Evolutionary conservation across 441 rosid species (phyloP), one percentile per base, ranked within the genome.

Genomic region (Erodium chrysanthum): DNA sequence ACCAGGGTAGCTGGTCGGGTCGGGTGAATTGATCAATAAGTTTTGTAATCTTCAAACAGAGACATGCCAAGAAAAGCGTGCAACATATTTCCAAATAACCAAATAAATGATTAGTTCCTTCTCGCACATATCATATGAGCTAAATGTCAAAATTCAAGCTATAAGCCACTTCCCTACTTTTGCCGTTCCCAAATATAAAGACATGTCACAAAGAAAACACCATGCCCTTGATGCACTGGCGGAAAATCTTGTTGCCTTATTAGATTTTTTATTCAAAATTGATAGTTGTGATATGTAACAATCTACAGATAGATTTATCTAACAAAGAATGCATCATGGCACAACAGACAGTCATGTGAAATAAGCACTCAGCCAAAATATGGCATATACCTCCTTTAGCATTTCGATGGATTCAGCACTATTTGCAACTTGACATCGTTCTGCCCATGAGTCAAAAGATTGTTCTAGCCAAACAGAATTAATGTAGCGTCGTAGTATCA

Each of bases 361-460:
- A 59, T 23, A 23, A 11, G 8, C 33, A 59, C 25, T 23, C 25
- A 11, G 64, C 17, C 42, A 46, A 63, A 31, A 2, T n/a, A 63
- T 63, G 27, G 17, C 54, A 58, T 52, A 10, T 79, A 95, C 99
- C 95, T 96, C 97, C 71, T 84, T 90, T 71, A 92, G 82, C 79
- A 86, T 66, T 78, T 96, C 98, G 71, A 92, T 64, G 9, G 86
- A 81, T 85, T 92, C 99, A 1, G 99, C 99, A 52, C 87, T 88
- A 62, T 72, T 71, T 70, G 90, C 92, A 71, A 67, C 79, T 64
- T 84, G 85, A 80, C 96, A 92, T 70, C 65, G 84, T 31, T 84
- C 89, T 61, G 71, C 73, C 99, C 99, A 95, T 60, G 82, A 77
- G 64, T 75, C 69, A 68, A 88, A 84, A 69, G 85, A 84, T 62